Evolutionary conservation across 768 basidiomycete species (phyloP).

Genomic region (Suillus bovinus): DNA sequence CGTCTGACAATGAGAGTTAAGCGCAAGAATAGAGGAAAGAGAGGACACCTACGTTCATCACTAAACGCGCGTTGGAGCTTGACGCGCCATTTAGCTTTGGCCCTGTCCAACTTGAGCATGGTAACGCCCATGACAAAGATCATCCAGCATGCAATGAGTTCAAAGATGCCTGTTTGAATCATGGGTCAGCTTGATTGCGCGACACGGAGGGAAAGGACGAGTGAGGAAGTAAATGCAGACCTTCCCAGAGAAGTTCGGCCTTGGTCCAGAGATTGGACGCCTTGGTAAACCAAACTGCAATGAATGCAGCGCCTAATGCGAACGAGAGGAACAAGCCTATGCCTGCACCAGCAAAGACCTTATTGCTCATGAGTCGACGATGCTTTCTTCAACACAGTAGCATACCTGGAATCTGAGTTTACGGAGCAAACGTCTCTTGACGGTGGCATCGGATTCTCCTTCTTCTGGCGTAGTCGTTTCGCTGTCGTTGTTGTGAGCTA

Average conservation of each 20-base stretch:
- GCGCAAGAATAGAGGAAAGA: background rate
- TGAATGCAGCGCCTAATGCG: conserved; percentile 87
- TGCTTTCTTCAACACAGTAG: background rate
- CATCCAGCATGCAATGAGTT: conserved; percentile 71
- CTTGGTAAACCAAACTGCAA: conserved; percentile 94
- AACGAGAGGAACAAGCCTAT: conserved; percentile 78
- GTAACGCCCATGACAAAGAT: conserved; percentile 93
- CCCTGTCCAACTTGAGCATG: conserved; percentile 94
- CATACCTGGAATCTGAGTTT: conserved; percentile 69
- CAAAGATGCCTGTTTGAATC: conserved; percentile 54
- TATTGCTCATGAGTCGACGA: background rate
- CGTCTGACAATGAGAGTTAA: conserved; percentile 30
- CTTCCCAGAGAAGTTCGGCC: conserved; percentile 93
- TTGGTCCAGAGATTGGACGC: conserved; percentile 81
- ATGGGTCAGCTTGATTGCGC: background rate
- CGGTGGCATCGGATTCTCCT: conserved; percentile 30
- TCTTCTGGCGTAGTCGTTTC: conserved; percentile 16
- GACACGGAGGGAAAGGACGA: background rate
- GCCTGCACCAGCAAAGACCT: conserved; percentile 78
- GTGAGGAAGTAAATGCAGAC: conserved; percentile 34
- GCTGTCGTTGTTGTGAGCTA: conserved; percentile 5
- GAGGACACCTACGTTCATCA: conserved; percentile 44
- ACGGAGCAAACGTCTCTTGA: conserved; percentile 51
- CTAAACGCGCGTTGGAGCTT: conserved; percentile 83
- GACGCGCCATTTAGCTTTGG: conserved; percentile 92